These are phyloP conservation scores for Fusarium xylarioides DNA, from an alignment of 2,329 filamentous ascomycete genomes.

Conservation along the genomic window DNA sequence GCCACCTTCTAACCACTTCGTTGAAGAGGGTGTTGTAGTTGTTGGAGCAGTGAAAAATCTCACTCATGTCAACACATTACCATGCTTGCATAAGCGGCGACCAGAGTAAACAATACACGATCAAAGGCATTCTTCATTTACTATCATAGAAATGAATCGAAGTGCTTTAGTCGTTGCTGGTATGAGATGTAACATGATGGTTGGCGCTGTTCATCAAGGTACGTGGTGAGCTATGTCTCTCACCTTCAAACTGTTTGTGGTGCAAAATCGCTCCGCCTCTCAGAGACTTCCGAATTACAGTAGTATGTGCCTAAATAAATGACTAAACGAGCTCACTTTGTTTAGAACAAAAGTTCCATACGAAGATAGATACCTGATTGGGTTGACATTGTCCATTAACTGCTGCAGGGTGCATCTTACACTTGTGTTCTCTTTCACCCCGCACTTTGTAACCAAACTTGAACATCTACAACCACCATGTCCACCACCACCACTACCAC, in stretches of 20 bases:
- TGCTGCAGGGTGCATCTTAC: background rate
- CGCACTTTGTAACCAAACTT: conserved; percentile 18
- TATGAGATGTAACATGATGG: background rate
- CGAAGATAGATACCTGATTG: too few species aligned
- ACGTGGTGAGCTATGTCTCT: background rate
- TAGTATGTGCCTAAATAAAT: background rate
- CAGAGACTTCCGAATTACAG: background rate
- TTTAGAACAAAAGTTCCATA: background rate
- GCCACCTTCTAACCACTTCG: too few species aligned
- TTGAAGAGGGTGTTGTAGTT: background rate
- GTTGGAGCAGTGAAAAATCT: background rate
- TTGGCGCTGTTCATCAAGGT: background rate
- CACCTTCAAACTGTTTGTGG: background rate
- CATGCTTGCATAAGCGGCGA: background rate
- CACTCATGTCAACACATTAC: background rate
- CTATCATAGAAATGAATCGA: background rate
- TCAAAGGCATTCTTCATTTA: too few species aligned
- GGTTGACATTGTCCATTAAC: background rate
- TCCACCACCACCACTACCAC: background rate
- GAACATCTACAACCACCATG: conserved; percentile 22
- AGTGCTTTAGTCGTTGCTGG: background rate
- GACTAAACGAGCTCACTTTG: background rate
- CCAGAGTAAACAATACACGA: background rate
- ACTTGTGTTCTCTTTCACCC: background rate
- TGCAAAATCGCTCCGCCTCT: background rate